These are phyloP conservation scores for Candida neerlandica DNA, from an alignment of 1,139 yeast species.

Conservation along the genomic window DNA sequence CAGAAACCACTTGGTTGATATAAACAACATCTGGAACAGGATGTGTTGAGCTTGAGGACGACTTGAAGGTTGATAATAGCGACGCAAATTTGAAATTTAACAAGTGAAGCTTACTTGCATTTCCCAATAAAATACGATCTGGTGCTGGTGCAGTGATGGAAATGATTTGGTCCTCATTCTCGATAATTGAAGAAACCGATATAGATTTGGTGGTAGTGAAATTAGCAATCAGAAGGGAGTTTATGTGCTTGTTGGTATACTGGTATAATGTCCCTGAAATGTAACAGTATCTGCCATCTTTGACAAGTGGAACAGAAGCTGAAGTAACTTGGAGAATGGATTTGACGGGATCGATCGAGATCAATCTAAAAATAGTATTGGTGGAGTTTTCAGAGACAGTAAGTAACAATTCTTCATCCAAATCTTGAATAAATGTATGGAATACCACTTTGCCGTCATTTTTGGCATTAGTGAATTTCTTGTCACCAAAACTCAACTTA, in stretches of 20 bases:
- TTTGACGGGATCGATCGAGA: constrained; percentile 24
- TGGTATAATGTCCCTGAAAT: constrained; percentile 30
- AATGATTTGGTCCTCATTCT: constrained; percentile 15
- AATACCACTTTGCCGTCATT: constrained; percentile 19
- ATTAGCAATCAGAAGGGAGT: constrained; percentile 23
- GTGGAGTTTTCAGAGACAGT: constrained; percentile 19
- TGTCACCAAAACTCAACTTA: constrained; percentile 6
- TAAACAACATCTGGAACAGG: constrained; percentile 27
- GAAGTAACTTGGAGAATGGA: constrained; percentile 26
- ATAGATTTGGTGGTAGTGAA: constrained; percentile 25
- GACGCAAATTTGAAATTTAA: constrained; percentile 49
- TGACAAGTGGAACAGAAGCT: constrained; percentile 5
- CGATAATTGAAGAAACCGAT: constrained; percentile 24
- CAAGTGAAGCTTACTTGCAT: constrained; percentile 40
- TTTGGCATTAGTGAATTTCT: constrained; percentile 3
- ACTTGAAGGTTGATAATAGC: constrained; percentile 38
- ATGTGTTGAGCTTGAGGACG: constrained; percentile 17
- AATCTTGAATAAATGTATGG: constrained; percentile 25
- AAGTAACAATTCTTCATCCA: constrained; percentile 27
- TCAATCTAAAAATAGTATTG: constrained; percentile 23
- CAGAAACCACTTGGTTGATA: constrained; percentile 40
- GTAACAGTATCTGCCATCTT: constrained; percentile 25
- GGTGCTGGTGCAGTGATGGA: constrained; percentile 42
- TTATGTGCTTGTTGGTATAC: constrained; percentile 23
- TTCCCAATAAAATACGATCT: constrained; percentile 48